phyloP scores from a whole-genome alignment of 768 basidiomycete species.

The Rhodosporidiobolus odoratus region DNA sequence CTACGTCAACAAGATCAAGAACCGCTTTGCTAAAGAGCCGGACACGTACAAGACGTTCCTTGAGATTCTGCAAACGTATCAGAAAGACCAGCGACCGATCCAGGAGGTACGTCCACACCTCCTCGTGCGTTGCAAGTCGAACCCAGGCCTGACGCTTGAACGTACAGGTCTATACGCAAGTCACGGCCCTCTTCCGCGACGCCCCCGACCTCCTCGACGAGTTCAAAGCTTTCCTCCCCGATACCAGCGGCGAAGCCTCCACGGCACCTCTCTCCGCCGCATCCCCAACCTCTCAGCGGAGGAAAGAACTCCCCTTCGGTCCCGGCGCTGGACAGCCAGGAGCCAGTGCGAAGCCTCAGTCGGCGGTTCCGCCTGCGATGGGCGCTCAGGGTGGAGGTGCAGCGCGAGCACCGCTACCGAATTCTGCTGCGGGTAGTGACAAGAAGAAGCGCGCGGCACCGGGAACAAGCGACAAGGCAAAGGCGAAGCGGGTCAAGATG shows the following conservation, averaged over 20 bases:
- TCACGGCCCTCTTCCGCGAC: constrained; percentile 40
- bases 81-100: constrained; percentile 56
- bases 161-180: constrained; percentile 42
- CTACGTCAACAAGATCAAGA: constrained; percentile 97
- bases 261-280: background rate
- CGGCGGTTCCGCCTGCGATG: no score
- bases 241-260: constrained; percentile 28
- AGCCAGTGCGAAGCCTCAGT: no score
- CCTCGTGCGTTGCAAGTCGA: constrained; percentile 13
- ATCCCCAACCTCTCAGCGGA: no score
- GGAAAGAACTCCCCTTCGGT: no score
- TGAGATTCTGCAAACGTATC: constrained; percentile 52
- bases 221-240: constrained; percentile 44
- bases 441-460: constrained; percentile 40
- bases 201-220: constrained; percentile 44
- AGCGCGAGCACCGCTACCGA: background rate
- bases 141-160: no score
- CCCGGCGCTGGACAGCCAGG: no score
- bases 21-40: constrained; percentile 76
- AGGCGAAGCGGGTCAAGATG: constrained; percentile 38
- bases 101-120: constrained; percentile 52
- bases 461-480: constrained; percentile 34
- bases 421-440: background rate
- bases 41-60: constrained; percentile 61
- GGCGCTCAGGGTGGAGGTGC: background rate